Evolutionary conservation across 306 rosid genomes (phyloP).

Genomic region (Benincasa hispida): DNA sequence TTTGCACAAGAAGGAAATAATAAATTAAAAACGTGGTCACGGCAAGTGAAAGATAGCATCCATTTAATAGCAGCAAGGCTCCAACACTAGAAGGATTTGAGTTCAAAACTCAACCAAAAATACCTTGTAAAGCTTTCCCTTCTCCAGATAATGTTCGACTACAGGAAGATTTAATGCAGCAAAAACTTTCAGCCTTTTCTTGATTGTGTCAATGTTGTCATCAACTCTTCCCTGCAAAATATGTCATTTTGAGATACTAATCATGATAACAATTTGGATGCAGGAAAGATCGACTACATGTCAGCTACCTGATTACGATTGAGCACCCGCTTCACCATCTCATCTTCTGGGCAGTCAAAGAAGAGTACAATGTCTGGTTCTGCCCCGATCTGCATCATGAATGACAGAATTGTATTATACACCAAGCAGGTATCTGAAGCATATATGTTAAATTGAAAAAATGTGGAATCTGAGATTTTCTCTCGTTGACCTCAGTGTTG

Average conservation of each 20-base stretch:
- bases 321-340: slow-evolving; percentile 92
- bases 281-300: slow-evolving; percentile 2
- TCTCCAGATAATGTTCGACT: slow-evolving; percentile 52
- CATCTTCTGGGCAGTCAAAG: slow-evolving; percentile 91
- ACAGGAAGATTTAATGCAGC: slow-evolving; percentile 68
- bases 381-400: slow-evolving; percentile 43
- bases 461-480: background rate
- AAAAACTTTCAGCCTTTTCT: slow-evolving; percentile 73
- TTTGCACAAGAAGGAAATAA: background rate
- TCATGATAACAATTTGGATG: background rate
- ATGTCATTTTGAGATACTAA: slow-evolving; percentile 13
- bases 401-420: background rate
- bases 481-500: background rate
- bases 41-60: background rate
- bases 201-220: slow-evolving; percentile 82
- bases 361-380: slow-evolving; percentile 80
- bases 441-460: background rate
- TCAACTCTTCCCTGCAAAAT: slow-evolving; percentile 81
- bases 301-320: slow-evolving; percentile 70
- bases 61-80: background rate
- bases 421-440: background rate
- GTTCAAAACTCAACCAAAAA: background rate
- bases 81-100: background rate
- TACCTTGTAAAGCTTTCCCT: slow-evolving; percentile 75
- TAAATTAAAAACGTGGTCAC: background rate